Evolutionary conservation across 345 rosid species (phyloP).

Genomic region (Citropsis articulata): DNA sequence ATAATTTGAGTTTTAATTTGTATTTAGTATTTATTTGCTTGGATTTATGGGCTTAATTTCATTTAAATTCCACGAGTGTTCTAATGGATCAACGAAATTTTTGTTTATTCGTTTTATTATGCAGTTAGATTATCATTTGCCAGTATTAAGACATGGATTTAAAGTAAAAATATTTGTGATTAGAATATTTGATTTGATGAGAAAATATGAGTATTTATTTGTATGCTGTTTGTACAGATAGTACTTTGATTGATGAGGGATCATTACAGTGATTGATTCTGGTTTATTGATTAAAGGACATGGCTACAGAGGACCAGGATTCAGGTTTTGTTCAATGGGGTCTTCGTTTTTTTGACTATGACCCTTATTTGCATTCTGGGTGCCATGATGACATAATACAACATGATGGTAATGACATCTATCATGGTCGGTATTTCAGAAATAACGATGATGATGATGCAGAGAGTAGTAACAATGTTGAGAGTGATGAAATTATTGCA

Average conservation of each 20-base stretch:
- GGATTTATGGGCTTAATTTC: not conserved
- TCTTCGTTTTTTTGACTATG: slow-evolving; percentile 50
- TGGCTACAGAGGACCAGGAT: slow-evolving; percentile 47
- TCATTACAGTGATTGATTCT: slow-evolving; percentile 2
- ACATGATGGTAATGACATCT: slow-evolving; percentile 30
- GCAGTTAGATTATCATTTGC: not conserved
- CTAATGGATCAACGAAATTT: not conserved
- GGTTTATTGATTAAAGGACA: slow-evolving; percentile 18
- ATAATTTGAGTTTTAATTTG: not conserved
- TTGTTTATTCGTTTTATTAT: not conserved
- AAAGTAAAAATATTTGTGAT: not conserved
- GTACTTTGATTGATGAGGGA: slow-evolving; percentile 1
- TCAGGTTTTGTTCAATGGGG: slow-evolving; percentile 58
- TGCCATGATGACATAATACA: slow-evolving; percentile 47
- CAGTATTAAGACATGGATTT: not conserved
- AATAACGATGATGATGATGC: slow-evolving; percentile 34
- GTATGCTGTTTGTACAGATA: not conserved
- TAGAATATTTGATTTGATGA: not conserved
- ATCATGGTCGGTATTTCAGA: slow-evolving; percentile 38
- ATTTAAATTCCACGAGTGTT: not conserved
- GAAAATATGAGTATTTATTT: not conserved
- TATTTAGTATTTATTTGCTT: not conserved
- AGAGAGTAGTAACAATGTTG: slow-evolving; percentile 53
- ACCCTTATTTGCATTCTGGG: slow-evolving; percentile 44
- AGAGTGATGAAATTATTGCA: slow-evolving; percentile 87